Evolutionary conservation across 495 filamentous ascomycete species (phyloP).

Genomic region (Penicillium coprophilum): DNA sequence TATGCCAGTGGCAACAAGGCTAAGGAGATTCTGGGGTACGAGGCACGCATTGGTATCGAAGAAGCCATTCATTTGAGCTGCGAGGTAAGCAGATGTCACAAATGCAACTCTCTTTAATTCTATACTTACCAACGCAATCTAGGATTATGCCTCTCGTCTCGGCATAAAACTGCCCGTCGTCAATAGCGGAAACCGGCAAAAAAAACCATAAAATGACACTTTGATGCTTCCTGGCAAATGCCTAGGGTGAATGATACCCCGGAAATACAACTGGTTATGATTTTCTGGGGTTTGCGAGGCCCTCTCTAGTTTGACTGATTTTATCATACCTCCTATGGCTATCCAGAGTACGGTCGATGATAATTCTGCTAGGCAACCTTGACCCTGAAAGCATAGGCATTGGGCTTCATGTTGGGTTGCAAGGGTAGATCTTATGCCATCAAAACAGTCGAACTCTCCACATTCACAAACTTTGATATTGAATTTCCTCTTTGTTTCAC

Average conservation of each 20-base stretch:
- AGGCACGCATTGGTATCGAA: slow-evolving; percentile 54
- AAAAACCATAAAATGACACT: neutral
- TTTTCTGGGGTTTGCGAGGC: slow-evolving; percentile 16
- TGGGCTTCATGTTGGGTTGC: slow-evolving; percentile 30
- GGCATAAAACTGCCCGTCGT: slow-evolving; percentile 27
- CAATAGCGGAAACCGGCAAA: neutral
- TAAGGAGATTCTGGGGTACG: slow-evolving; percentile 55
- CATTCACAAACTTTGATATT: neutral
- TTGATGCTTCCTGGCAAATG: neutral
- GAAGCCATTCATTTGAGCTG: slow-evolving; percentile 55
- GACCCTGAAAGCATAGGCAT: slow-evolving; percentile 17
- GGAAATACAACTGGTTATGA: slow-evolving; percentile 17
- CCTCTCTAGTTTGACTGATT: slow-evolving; percentile 5
- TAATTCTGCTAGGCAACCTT: neutral
- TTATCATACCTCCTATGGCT: neutral
- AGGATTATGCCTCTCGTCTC: slow-evolving; percentile 44
- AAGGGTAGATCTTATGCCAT: slow-evolving; percentile 11
- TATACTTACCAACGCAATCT: neutral
- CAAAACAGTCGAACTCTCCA: slow-evolving; percentile 13
- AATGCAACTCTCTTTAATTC: neutral
- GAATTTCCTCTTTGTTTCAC: neutral
- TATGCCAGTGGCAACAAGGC: slow-evolving; percentile 61
- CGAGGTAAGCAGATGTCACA: slow-evolving; percentile 36
- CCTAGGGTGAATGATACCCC: slow-evolving; percentile 16
- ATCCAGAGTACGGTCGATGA: neutral